Percentiles rank a stretch among this genome's conserved stretches.
phyloP scores from a whole-genome alignment of 148 eudicot genomes.

The Pouteria glomerata region DNA sequence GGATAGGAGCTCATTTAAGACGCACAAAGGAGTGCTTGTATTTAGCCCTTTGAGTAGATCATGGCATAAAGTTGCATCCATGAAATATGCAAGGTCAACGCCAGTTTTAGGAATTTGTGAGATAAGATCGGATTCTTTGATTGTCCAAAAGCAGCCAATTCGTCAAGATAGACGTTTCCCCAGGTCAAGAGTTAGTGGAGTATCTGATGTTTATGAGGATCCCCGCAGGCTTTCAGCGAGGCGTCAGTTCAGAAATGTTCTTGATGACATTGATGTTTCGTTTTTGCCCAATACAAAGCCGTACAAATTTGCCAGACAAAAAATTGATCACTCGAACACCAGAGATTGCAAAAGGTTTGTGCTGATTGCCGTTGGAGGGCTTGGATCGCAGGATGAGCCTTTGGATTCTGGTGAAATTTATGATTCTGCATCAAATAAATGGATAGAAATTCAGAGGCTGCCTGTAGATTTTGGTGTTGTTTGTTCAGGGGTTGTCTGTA shows the following conservation, averaged over 20 bases:
- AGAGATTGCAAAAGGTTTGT: constrained; percentile 57
- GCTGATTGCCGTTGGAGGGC: constrained; percentile 82
- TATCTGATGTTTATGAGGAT: constrained; percentile 90
- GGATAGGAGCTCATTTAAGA: constrained; percentile 82
- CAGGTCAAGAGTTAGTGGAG: constrained; percentile 70
- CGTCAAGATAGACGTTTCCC: constrained; percentile 67
- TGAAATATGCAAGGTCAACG: constrained; percentile 84
- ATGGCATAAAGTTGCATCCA: constrained; percentile 74
- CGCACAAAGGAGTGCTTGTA: constrained; percentile 75
- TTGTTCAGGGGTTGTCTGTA: constrained; percentile 81
- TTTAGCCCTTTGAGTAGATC: constrained; percentile 68
- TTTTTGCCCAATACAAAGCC: constrained; percentile 32
- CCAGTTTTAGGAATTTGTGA: constrained; percentile 76
- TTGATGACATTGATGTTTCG: constrained; percentile 48
- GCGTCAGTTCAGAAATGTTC: constrained; percentile 55
- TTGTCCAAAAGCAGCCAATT: constrained; percentile 44
- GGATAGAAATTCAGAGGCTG: constrained; percentile 81
- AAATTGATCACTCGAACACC: constrained; percentile 30
- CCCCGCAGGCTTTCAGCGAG: constrained; percentile 92
- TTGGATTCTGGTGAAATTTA: constrained; percentile 82
- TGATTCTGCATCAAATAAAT: constrained; percentile 76
- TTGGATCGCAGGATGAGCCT: constrained; percentile 91
- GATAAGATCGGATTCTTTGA: constrained; percentile 42
- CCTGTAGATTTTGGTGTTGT: constrained; percentile 78
- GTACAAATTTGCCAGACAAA: constrained; percentile 49